Percentiles rank a stretch among this genome's conserved stretches.
These are phyloP conservation scores for Phyllosticta citribraziliensis DNA, from an alignment of 2,329 filamentous ascomycete species.

Conservation along the genomic window DNA sequence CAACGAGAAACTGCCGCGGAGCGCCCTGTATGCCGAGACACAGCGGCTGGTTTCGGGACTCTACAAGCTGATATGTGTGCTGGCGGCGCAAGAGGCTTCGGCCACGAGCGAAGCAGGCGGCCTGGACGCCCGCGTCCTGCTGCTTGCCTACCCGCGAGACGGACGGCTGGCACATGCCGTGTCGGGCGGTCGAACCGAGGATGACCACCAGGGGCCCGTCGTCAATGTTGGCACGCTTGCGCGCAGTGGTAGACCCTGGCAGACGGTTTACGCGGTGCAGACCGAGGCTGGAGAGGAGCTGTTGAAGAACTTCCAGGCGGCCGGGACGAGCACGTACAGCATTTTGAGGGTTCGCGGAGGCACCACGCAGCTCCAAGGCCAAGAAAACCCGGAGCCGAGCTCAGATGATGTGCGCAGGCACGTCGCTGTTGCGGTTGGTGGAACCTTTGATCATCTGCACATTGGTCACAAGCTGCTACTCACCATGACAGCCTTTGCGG, in stretches of 20 bases:
- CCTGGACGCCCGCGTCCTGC: constrained; percentile 65
- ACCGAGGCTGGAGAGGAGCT: constrained; percentile 55
- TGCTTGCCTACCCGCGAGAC: constrained; percentile 52
- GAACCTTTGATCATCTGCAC: constrained; percentile 94
- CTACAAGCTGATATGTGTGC: constrained; percentile 66
- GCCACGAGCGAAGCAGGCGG: constrained; percentile 58
- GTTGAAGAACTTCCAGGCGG: constrained; percentile 35
- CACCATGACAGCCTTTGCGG: constrained; percentile 70
- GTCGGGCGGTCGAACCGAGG: constrained; percentile 18
- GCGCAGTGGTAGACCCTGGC: constrained; percentile 48
- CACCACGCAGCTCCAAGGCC: constrained; percentile 20
- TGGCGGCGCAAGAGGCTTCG: constrained; percentile 56
- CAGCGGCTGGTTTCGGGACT: constrained; percentile 67
- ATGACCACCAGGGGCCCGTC: constrained; percentile 38
- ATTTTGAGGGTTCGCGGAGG: constrained; percentile 28
- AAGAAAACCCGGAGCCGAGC: constrained; percentile 3
- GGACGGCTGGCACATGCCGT: constrained; percentile 19
- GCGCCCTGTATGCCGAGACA: constrained; percentile 53
- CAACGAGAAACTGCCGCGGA: constrained; percentile 39
- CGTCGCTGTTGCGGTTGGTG: constrained; percentile 67
- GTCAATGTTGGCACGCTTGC: constrained; percentile 40
- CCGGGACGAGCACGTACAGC: constrained; percentile 21
- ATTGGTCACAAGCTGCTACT: constrained; percentile 92
- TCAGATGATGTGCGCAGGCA: constrained; percentile 30
- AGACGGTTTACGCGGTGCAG: constrained; percentile 54